Evolutionary conservation across 345 rosid species (phyloP).

Genomic region (Kernera saxatilis): DNA sequence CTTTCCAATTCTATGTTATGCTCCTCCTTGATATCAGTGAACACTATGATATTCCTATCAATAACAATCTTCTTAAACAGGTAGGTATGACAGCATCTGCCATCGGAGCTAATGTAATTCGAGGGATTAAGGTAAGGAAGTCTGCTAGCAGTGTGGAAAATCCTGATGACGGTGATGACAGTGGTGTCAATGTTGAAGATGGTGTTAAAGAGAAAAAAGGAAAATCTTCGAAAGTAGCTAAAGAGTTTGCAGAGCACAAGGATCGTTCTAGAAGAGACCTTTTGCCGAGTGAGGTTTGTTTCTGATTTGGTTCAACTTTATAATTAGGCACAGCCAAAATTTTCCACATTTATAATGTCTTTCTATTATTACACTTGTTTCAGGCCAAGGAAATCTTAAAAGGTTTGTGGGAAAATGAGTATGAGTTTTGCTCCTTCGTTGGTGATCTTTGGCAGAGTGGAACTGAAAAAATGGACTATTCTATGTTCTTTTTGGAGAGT

Average conservation of each 20-base stretch:
- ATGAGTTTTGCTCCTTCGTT: slow-evolving; percentile 64
- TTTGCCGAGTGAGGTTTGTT: slow-evolving; percentile 69
- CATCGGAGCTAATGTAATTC: slow-evolving; percentile 49
- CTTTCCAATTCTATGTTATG: background rate
- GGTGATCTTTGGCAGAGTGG: slow-evolving; percentile 66
- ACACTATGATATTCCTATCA: background rate
- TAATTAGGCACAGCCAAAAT: background rate
- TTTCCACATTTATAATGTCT: background rate
- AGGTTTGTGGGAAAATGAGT: slow-evolving; percentile 81
- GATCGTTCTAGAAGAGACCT: slow-evolving; percentile 38
- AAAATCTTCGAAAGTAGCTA: slow-evolving; percentile 20
- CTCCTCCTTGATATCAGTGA: background rate
- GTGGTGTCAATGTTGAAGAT: slow-evolving; percentile 26
- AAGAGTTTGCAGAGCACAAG: slow-evolving; percentile 38
- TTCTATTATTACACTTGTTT: slow-evolving; percentile 6
- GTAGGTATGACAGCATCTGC: slow-evolving; percentile 35
- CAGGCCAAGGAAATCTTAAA: slow-evolving; percentile 61
- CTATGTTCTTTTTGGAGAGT: slow-evolving; percentile 76
- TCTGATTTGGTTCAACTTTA: slow-evolving; percentile 3
- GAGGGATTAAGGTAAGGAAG: slow-evolving; percentile 35
- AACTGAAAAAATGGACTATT: slow-evolving; percentile 41
- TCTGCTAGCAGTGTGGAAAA: slow-evolving; percentile 36
- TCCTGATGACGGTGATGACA: slow-evolving; percentile 28
- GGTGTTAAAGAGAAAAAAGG: slow-evolving; percentile 28
- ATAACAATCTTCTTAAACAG: slow-evolving; percentile 31